These are phyloP conservation scores for Eimeria tenella DNA, from an alignment of 169 alveolate genomes.

Conservation along the genomic window DNA sequence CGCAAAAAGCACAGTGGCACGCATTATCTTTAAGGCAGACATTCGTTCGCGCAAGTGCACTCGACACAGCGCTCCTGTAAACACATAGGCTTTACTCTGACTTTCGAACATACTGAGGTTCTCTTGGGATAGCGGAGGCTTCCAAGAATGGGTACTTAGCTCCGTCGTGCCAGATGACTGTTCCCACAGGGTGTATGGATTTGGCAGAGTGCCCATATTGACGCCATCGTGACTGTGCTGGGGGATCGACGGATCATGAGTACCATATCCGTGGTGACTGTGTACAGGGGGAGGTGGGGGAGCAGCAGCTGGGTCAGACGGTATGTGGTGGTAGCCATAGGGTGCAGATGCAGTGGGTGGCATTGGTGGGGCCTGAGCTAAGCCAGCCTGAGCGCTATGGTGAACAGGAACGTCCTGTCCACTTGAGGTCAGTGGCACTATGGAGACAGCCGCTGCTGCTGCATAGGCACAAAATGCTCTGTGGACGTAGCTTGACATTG, in stretches of 20 bases:
- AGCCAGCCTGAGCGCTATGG: constrained; percentile 36
- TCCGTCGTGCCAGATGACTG: constrained; percentile 52
- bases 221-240: constrained; percentile 8
- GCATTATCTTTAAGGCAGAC: too few species aligned
- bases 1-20: not conserved
- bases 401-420: constrained; percentile 64
- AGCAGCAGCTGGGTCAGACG: constrained; percentile 32
- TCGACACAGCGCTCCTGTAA: not conserved
- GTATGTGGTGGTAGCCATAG: constrained; percentile 57
- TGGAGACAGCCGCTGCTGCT: constrained; percentile 36
- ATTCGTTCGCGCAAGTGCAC: too few species aligned
- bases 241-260: constrained; percentile 54
- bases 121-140: constrained; percentile 61
- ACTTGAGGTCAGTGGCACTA: constrained; percentile 18
- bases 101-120: constrained; percentile 28
- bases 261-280: constrained; percentile 75
- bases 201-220: not conserved
- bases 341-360: constrained; percentile 37
- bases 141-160: constrained; percentile 53
- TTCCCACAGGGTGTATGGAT: constrained; percentile 41
- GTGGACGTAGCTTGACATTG: constrained; percentile 39
- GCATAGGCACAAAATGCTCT: constrained; percentile 63
- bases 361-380: constrained; percentile 41
- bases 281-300: constrained; percentile 43
- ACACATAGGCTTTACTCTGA: not conserved